Percentiles rank a stretch among this genome's conserved stretches.
Evolutionary conservation across 768 basidiomycete species (phyloP).

Genomic region (Rhizopogon vinicolor): DNA sequence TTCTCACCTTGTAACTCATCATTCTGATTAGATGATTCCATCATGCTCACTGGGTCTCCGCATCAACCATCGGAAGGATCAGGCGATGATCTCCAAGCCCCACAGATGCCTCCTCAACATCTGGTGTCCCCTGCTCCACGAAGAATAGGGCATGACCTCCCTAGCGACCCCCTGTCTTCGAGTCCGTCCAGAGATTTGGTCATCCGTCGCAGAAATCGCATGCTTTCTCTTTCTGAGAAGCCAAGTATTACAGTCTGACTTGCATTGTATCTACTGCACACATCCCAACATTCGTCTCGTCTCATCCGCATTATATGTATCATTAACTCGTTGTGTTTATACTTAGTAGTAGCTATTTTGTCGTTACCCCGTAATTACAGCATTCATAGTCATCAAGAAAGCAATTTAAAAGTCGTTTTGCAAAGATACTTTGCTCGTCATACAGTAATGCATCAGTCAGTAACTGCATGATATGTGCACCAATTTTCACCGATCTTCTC

Average conservation of each 20-base stretch:
- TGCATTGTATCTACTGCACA: not conserved
- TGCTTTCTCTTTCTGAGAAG: constrained; percentile 15
- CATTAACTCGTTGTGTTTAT: constrained; percentile 3
- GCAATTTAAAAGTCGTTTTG: not conserved
- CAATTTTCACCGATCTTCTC: not conserved
- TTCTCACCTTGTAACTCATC: not conserved
- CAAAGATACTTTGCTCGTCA: too few species aligned
- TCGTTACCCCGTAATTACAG: constrained; percentile 1
- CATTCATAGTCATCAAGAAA: not conserved
- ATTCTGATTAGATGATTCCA: constrained; percentile 41
- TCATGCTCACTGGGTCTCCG: constrained; percentile 24
- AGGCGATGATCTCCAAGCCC: constrained; percentile 60
- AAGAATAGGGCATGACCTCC: constrained; percentile 33
- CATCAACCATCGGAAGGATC: constrained; percentile 33
- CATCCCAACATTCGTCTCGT: not conserved
- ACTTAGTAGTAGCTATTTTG: not conserved
- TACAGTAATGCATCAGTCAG: too few species aligned
- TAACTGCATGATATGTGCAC: not conserved
- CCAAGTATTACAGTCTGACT: not conserved
- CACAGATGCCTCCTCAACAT: constrained; percentile 68
- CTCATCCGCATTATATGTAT: constrained; percentile 1
- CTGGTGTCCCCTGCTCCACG: constrained; percentile 57
- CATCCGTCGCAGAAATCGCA: constrained; percentile 34
- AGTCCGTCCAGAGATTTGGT: constrained; percentile 47
- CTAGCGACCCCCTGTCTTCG: constrained; percentile 43